Evolutionary conservation across 352 stramenopile species (phyloP).

Genomic region (Pythium vanterpoolii): DNA sequence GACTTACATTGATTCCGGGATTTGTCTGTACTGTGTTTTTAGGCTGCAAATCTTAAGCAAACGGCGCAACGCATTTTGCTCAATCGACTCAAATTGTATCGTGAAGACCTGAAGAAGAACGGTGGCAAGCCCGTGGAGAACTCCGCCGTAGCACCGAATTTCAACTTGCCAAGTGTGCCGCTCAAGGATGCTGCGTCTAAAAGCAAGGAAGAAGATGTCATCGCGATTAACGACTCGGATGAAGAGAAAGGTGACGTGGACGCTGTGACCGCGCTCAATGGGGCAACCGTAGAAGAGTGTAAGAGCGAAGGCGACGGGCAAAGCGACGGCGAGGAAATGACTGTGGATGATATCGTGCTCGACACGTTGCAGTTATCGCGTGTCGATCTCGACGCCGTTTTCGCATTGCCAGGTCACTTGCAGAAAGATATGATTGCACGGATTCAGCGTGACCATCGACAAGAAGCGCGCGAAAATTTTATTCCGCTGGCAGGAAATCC

Average conservation of each 20-base stretch:
- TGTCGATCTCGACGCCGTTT: conserved; percentile 86
- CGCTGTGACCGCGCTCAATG: neutral
- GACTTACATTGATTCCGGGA: neutral
- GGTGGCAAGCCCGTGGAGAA: conserved; percentile 25
- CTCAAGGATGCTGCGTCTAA: conserved; percentile 17
- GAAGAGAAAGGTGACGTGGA: conserved; percentile 14
- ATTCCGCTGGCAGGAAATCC: conserved; percentile 94
- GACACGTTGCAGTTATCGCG: conserved; percentile 53
- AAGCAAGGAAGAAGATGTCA: conserved; percentile 10
- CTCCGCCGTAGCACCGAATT: conserved; percentile 52
- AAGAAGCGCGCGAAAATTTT: conserved; percentile 93
- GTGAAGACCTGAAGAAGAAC: conserved; percentile 66
- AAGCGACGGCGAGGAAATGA: conserved; percentile 37
- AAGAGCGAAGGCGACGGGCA: conserved; percentile 21
- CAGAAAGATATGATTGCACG: conserved; percentile 92
- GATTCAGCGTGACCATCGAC: conserved; percentile 84
- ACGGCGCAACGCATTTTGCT: conserved; percentile 95
- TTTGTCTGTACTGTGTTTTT: neutral
- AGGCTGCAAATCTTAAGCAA: conserved; percentile 84
- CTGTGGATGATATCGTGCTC: conserved; percentile 57
- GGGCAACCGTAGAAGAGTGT: conserved; percentile 4
- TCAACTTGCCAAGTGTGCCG: conserved; percentile 35
- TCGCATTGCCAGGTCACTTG: conserved; percentile 81
- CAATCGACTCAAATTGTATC: conserved; percentile 75
- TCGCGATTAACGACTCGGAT: conserved; percentile 19